These are phyloP conservation scores for Camptophora hylomeconis DNA, from an alignment of 2,329 filamentous ascomycete genomes.

Conservation along the genomic window DNA sequence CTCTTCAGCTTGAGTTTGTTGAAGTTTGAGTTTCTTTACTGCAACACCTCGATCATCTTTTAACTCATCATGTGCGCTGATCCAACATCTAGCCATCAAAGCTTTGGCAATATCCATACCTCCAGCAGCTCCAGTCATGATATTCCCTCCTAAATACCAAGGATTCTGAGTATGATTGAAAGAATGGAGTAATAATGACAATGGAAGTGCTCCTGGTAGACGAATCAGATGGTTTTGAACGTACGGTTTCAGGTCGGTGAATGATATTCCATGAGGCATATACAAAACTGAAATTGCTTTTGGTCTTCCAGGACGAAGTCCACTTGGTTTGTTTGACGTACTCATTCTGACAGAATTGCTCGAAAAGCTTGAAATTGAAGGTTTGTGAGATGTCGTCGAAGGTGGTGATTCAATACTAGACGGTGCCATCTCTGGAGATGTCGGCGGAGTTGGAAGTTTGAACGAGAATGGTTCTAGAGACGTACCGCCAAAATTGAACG, in stretches of 20 bases:
- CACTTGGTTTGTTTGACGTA: too few relatives aligned
- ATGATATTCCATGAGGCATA: constrained; percentile 39
- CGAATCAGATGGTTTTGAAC: constrained; percentile 32
- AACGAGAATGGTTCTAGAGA: too few relatives aligned
- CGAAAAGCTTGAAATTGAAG: too few relatives aligned
- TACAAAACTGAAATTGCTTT: constrained; percentile 38
- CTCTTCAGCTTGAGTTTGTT: constrained; percentile 22
- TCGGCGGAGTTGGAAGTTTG: too few relatives aligned
- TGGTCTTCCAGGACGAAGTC: constrained; percentile 12
- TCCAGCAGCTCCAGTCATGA: constrained; percentile 36
- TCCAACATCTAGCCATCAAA: constrained; percentile 38
- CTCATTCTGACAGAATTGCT: too few relatives aligned
- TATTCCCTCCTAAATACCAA: constrained; percentile 40
- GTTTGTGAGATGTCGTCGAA: too few relatives aligned
- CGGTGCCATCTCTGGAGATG: too few relatives aligned
- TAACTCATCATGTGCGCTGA: constrained; percentile 40
- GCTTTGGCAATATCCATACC: constrained; percentile 36
- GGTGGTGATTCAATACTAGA: too few relatives aligned
- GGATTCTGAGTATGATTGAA: constrained; percentile 40
- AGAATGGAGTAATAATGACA: constrained; percentile 39
- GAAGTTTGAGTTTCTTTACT: constrained; percentile 31
- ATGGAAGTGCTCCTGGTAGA: constrained; percentile 30
- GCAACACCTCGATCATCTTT: constrained; percentile 37
- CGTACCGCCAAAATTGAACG: constrained; percentile 1
- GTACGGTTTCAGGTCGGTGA: constrained; percentile 34